A percentile compares a stretch with the other conserved stretches of the same genome.
Evolutionary conservation across 108 stramenopile genomes (phyloP).

Genomic region (Schizochytrium sp.): DNA sequence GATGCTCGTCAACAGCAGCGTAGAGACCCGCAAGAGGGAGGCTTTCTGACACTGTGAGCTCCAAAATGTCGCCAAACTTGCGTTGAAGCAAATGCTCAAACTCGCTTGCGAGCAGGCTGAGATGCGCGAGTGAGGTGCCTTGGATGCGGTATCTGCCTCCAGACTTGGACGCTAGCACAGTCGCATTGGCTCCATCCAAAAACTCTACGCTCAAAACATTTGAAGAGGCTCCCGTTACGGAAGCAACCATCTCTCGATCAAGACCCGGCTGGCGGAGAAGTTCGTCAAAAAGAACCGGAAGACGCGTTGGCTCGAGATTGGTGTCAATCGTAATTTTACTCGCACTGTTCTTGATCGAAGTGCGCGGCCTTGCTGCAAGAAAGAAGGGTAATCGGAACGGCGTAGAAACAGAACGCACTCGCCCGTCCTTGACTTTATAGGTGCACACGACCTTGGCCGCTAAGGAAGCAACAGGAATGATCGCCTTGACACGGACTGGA

Average conservation of each 20-base stretch:
- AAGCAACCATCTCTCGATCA: background rate
- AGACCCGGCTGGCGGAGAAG: slow-evolving; percentile 21
- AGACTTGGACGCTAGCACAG: slow-evolving; percentile 43
- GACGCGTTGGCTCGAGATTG: slow-evolving; percentile 18
- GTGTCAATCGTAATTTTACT: slow-evolving; percentile 37
- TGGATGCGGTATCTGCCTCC: slow-evolving; percentile 45
- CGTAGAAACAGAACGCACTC: slow-evolving; percentile 7
- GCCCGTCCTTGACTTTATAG: slow-evolving; percentile 7
- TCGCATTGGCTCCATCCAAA: slow-evolving; percentile 28
- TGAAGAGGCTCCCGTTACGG: background rate
- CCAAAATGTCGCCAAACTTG: slow-evolving; percentile 11
- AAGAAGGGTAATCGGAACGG: slow-evolving; percentile 28
- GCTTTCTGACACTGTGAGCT: background rate
- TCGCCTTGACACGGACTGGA: background rate
- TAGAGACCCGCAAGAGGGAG: slow-evolving; percentile 39
- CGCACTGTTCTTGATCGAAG: background rate
- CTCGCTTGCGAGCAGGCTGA: slow-evolving; percentile 26
- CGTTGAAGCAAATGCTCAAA: slow-evolving; percentile 27
- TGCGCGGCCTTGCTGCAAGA: background rate
- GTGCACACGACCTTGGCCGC: background rate
- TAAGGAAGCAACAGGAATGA: background rate
- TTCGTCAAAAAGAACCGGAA: slow-evolving; percentile 39
- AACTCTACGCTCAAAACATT: slow-evolving; percentile 24
- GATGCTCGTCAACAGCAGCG: slow-evolving; percentile 33
- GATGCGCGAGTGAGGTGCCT: slow-evolving; percentile 23